Base-by-base conservation (phyloP, 495 filamentous ascomycete genomes). In the Tuber indicum region DNA sequence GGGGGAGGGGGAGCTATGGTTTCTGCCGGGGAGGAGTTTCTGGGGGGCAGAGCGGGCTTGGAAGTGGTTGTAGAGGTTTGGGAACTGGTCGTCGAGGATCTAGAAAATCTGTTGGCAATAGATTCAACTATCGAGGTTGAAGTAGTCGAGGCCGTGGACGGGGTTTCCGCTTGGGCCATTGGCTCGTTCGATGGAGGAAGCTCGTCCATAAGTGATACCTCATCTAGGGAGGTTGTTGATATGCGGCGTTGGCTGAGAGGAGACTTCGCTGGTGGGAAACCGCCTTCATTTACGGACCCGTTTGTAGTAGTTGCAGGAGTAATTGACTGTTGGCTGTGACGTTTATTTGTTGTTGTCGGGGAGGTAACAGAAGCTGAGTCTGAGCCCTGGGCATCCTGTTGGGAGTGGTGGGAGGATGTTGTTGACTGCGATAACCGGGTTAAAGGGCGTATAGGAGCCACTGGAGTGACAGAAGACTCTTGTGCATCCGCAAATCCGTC, bases 151-250 rank as follows among this genome's bases (percentile, higher is more conserved):
- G 72, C 10, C 23, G 52, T 71, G n/a, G 81, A 72, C 21, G 75
- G 41, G 19, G 75, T 10, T 72, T 77, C 77, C 14, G 45, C 47
- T 66, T 43, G 49, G 16, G 66, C 17, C 2, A 69, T 49, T 49
- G 36, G 69, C 26, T 78, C 79, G 45, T 78, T 83, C 45, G 77
- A 58, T 47, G 82, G 76, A 10, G 82, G 76, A n/a, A 83, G 80
- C 69, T 84, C 82, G 71, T 84, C 82, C 45, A 83, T 84, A n/a
- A 84, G 74, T 58, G 82, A 84, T 74, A 84, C 82, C 44, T 84
- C 82, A 70, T 84, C 82, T 26, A 84, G 79, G 32, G 82, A 84
- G 47, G 77, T 75, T 44, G 81, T 83, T 36, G 82, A 84, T 73
- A 84, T 82, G 45, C 82, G 77, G 23, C 82, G 80, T 73, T 81